Percentiles rank a stretch among this genome's conserved stretches.
Evolutionary conservation across 2,329 filamentous ascomycete species (phyloP).

Genomic region (Microthyrium microscopicum): DNA sequence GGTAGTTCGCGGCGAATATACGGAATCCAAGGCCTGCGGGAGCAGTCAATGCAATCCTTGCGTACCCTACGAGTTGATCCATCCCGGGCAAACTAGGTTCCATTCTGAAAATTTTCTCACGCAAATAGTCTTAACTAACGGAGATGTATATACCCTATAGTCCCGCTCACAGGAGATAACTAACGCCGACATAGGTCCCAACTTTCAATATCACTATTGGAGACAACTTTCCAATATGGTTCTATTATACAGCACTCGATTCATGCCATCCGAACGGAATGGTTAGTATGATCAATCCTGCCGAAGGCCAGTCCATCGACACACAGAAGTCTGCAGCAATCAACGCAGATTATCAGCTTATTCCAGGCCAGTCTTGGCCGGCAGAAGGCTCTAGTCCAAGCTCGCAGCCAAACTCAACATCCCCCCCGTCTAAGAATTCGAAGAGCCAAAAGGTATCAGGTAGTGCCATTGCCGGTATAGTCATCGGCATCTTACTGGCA

Average conservation of each 20-base stretch:
- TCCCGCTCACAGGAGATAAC: not conserved
- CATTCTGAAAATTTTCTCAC: slow-evolving; percentile 7
- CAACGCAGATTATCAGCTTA: slow-evolving; percentile 14
- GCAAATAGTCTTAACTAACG: slow-evolving; percentile 4
- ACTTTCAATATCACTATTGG: not conserved
- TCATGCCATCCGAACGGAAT: slow-evolving; percentile 52
- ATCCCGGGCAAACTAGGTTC: slow-evolving; percentile 1
- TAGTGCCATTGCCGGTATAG: not conserved
- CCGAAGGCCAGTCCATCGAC: slow-evolving; percentile 1
- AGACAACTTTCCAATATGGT: slow-evolving; percentile 20
- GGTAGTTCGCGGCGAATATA: slow-evolving; percentile 16
- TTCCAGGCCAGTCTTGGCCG: slow-evolving; percentile 24
- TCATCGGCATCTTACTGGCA: not conserved
- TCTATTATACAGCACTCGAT: slow-evolving; percentile 35
- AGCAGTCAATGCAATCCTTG: slow-evolving; percentile 14
- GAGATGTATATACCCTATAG: slow-evolving; percentile 2
- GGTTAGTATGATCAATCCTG: slow-evolving; percentile 59
- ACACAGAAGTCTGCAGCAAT: slow-evolving; percentile 11
- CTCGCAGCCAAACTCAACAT: slow-evolving; percentile 3
- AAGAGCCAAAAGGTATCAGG: slow-evolving; percentile 1
- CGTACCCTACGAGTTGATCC: slow-evolving; percentile 11
- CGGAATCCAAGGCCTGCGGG: slow-evolving; percentile 4
- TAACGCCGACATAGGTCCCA: not conserved
- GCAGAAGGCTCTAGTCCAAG: slow-evolving; percentile 16
- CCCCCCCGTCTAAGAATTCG: not conserved